These are phyloP conservation scores for Debaryomyces tyrocola DNA, from an alignment of 805 yeast species.

Conservation along the genomic window DNA sequence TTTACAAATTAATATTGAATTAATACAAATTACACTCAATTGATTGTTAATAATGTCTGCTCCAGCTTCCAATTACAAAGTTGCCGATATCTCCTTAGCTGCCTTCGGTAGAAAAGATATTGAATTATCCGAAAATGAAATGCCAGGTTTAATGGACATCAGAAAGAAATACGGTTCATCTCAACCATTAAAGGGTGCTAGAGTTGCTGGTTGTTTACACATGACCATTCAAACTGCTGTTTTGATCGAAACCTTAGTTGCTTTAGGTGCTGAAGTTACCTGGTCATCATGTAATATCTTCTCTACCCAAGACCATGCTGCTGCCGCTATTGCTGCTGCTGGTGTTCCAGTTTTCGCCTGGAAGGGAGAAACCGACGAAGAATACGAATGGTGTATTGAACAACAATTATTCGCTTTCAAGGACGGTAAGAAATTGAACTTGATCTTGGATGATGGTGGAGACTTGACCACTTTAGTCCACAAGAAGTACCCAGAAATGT, in stretches of 20 bases:
- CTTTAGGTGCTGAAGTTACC: conserved; percentile 98
- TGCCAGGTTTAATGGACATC: conserved; percentile 99
- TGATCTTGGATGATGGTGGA: conserved; percentile 99
- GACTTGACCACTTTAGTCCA: conserved; percentile 96
- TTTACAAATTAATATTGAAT: neutral
- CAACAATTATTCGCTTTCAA: conserved; percentile 98
- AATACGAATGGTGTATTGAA: conserved; percentile 98
- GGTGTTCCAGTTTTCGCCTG: conserved; percentile 99
- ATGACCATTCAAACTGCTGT: conserved; percentile 99
- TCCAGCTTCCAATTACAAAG: conserved; percentile 73
- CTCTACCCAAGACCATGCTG: conserved; percentile 99
- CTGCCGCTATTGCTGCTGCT: conserved; percentile 99
- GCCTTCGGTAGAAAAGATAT: conserved; percentile 99
- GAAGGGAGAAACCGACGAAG: conserved; percentile 99
- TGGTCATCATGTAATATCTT: conserved; percentile 99
- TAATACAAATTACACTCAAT: neutral
- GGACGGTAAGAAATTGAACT: conserved; percentile 91
- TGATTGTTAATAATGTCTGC: conserved; percentile 26
- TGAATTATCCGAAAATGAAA: conserved; percentile 97
- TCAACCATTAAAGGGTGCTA: conserved; percentile 97
- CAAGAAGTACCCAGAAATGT: conserved; percentile 97
- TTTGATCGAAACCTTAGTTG: conserved; percentile 93
- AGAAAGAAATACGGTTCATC: conserved; percentile 86
- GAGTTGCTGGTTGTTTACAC: conserved; percentile 98
- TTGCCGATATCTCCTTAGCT: conserved; percentile 96